Conservation (phyloP, 176 grass and related monocot genomes). For the Stipa capillata region DNA sequence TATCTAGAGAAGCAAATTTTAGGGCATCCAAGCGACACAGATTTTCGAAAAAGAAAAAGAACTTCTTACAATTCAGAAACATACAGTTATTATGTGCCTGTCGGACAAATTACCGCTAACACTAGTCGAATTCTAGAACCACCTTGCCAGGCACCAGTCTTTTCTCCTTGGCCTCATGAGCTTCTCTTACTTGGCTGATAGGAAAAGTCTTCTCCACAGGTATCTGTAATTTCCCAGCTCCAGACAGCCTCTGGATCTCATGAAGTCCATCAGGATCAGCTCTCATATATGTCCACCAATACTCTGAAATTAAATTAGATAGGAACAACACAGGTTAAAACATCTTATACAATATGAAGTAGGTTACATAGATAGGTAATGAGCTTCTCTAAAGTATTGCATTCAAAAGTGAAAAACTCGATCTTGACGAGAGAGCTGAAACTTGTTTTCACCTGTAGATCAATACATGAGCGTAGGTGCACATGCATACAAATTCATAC, state of each 20-base stretch:
- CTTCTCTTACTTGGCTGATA: conserved; percentile 67
- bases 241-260: conserved; percentile 62
- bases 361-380: not conserved
- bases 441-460: not conserved
- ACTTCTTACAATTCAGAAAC: conserved; percentile 33
- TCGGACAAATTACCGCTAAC: conserved; percentile 6
- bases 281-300: conserved; percentile 98
- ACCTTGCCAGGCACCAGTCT: conserved; percentile 72
- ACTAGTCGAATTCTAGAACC: conserved; percentile 73
- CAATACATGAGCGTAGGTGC: not conserved
- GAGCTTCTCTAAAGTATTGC: not conserved
- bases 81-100: not conserved
- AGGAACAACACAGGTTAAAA: not conserved
- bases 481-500: not conserved
- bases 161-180: conserved; percentile 86
- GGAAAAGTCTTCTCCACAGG: conserved; percentile 82
- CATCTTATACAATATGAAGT: not conserved
- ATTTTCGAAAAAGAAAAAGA: not conserved
- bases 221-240: conserved; percentile 72
- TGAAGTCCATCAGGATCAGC: conserved; percentile 84
- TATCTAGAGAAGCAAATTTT: conserved; percentile 1
- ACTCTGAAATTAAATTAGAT: conserved; percentile 49
- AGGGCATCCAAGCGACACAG: not conserved
- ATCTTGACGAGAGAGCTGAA: not conserved
- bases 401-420: not conserved